Conservation (phyloP, 768 basidiomycete species). For the Peribolospora kevripleyi region DNA sequence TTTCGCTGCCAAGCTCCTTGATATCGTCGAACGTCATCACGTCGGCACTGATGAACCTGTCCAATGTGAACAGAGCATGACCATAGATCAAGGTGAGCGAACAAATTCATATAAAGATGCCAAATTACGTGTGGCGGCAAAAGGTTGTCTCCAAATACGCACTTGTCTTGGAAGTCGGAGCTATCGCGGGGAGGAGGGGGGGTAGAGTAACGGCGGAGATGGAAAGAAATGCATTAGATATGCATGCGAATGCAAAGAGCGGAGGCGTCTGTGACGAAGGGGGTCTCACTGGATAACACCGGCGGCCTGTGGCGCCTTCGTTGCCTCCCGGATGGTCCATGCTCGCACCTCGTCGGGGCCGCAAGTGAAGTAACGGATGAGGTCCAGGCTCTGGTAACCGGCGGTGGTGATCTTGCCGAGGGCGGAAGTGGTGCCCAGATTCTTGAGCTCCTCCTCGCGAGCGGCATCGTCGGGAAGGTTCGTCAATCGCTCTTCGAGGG, state of each 20-base stretch:
- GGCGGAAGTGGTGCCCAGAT: constrained; percentile 34
- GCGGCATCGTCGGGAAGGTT: constrained; percentile 20
- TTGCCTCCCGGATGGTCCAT: constrained; percentile 86
- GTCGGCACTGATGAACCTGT: constrained; percentile 67
- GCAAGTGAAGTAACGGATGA: constrained; percentile 91
- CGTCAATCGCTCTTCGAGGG: constrained; percentile 72
- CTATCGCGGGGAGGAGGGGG: constrained; percentile 19
- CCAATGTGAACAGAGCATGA: not conserved
- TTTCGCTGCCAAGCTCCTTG: constrained; percentile 70
- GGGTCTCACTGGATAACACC: constrained; percentile 77
- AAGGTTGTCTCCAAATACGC: not conserved
- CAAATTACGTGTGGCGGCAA: too few species aligned
- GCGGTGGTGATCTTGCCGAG: constrained; percentile 86
- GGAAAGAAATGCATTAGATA: constrained; percentile 1
- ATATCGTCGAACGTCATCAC: constrained; percentile 84
- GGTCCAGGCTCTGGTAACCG: constrained; percentile 64
- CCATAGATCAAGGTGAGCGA: not conserved
- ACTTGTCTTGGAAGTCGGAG: constrained; percentile 88
- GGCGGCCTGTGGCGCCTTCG: constrained; percentile 87
- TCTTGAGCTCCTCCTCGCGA: constrained; percentile 49
- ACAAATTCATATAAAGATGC: not conserved
- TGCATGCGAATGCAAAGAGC: not conserved
- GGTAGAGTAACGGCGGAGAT: not conserved
- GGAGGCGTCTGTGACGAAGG: not conserved
- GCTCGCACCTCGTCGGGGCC: constrained; percentile 92